Evolutionary conservation across 768 basidiomycete species (phyloP).

Genomic region (Hericium rajendrae): DNA sequence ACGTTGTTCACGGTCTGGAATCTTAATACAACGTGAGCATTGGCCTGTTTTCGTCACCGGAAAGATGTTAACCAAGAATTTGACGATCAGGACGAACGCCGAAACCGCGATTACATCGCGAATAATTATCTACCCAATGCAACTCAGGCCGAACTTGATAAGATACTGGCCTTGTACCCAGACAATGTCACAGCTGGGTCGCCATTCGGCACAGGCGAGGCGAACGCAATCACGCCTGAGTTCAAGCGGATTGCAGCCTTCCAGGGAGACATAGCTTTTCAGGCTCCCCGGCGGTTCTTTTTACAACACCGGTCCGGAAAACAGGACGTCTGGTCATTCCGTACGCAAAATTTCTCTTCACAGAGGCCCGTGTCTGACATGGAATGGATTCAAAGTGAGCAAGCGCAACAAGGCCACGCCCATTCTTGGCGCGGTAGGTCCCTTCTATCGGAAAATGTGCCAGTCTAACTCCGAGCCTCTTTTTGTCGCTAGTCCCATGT

Average conservation of each 20-base stretch:
- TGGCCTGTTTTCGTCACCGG: too few relatives aligned
- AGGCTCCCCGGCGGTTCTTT: background rate
- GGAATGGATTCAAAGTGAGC: constrained; percentile 19
- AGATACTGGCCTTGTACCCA: constrained; percentile 11
- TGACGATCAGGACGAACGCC: constrained; percentile 6
- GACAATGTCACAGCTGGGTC: constrained; percentile 16
- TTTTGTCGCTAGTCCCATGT: constrained; percentile 7
- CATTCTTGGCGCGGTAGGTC: constrained; percentile 17
- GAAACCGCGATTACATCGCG: constrained; percentile 7
- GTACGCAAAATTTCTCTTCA: constrained; percentile 7
- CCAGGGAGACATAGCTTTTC: constrained; percentile 22
- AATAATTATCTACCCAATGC: constrained; percentile 1
- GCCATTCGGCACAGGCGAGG: constrained; percentile 19
- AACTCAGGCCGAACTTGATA: constrained; percentile 1
- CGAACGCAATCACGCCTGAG: constrained; percentile 22
- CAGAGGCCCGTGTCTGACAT: background rate
- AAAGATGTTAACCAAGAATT: too few relatives aligned
- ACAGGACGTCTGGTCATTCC: background rate
- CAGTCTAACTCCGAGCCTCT: too few relatives aligned
- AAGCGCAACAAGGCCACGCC: constrained; percentile 22
- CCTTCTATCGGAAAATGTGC: too few relatives aligned
- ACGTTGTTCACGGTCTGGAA: constrained; percentile 13
- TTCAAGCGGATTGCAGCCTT: constrained; percentile 31
- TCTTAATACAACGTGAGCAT: constrained; percentile 19
- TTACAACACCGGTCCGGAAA: background rate